Evolutionary conservation across 106 monocot species (phyloP).

Genomic region (Agapanthus africanus): DNA sequence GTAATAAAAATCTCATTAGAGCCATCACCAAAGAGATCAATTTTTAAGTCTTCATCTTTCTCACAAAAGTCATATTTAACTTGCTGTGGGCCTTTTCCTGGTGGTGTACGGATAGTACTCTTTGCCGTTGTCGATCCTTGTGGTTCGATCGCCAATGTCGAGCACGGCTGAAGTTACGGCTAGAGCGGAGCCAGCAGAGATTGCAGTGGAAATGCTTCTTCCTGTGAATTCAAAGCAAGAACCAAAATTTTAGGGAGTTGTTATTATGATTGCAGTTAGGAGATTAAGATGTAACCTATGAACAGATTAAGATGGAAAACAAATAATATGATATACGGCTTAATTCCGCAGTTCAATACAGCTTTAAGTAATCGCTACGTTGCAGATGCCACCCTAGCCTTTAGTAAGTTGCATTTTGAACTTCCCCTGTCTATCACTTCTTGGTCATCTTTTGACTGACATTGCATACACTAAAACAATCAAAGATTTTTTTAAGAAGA

Average conservation of each 20-base stretch:
- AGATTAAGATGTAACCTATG: background rate
- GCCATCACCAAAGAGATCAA: too few species aligned
- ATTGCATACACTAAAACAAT: too few species aligned
- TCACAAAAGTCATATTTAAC: background rate
- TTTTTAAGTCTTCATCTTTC: background rate
- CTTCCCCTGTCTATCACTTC: too few species aligned
- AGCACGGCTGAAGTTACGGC: slow-evolving; percentile 79
- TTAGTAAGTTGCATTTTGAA: too few species aligned
- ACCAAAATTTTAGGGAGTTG: background rate
- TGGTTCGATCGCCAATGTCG: slow-evolving; percentile 68
- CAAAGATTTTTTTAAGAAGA: too few species aligned
- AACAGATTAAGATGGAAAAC: background rate
- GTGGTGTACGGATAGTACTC: slow-evolving; percentile 75
- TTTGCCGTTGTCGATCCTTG: slow-evolving; percentile 61
- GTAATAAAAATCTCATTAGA: slow-evolving; percentile 1
- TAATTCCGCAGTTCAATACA: too few species aligned
- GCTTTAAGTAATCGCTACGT: too few species aligned
- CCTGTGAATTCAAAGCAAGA: slow-evolving; percentile 29
- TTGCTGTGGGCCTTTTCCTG: slow-evolving; percentile 31
- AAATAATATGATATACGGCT: background rate
- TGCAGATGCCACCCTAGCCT: too few species aligned
- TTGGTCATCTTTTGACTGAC: too few species aligned
- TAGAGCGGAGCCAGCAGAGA: slow-evolving; percentile 63
- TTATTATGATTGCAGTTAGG: background rate
- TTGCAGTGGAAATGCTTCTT: slow-evolving; percentile 51